Base-by-base conservation (phyloP, 2,329 filamentous ascomycete genomes). In the Dactylella cylindrospora region DNA sequence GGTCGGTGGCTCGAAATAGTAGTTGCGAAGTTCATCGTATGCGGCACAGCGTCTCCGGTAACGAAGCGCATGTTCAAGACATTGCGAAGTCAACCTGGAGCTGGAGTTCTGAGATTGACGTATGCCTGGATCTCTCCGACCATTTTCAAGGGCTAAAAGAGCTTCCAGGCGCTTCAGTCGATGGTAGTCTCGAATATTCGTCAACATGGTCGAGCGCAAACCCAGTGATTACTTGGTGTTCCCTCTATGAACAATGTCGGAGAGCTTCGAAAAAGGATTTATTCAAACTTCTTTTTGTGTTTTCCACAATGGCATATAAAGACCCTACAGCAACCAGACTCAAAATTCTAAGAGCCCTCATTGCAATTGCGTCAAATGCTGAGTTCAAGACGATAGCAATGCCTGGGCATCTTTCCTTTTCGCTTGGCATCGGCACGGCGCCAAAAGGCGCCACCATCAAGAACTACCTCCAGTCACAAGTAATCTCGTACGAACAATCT, bases 191-290 rank as follows among this genome's bases (percentile, higher is more conserved):
- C 8, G 26, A 2, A 5, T 61, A 61, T 29, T 22, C 6, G 5
- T 13, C 35, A 2, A 12, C 47, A 9, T 29, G 38, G 19, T 10
- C 19, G 5, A 17, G 17, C 0, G 28, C 6, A 5, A 19, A 47
- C 20, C 41, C 41, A 10, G 17, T 36, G 7, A 12, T 4, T 5
- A 17, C 32, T 0, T 61, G 35, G 47, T 53, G 35, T 23, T 33
- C 25, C 7, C 23, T 61, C 2, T 53, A 61, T 13, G 40, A 39
- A n/a, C 32, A 40, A 20, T 61, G 47, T 25, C 41, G 25, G 5
- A 13, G 7, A 15, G 35, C 40, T 5, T 38, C 35, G 7, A 19
- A 13, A 32, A 12, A 23, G 2, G 22, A 43, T 8, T 35, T 41
- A 1, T 61, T 53, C n/a, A 2, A 13, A 6, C 3, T 61, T 6